Evolutionary conservation across 495 filamentous ascomycete genomes (phyloP).

Genomic region (Glonium stellatum): DNA sequence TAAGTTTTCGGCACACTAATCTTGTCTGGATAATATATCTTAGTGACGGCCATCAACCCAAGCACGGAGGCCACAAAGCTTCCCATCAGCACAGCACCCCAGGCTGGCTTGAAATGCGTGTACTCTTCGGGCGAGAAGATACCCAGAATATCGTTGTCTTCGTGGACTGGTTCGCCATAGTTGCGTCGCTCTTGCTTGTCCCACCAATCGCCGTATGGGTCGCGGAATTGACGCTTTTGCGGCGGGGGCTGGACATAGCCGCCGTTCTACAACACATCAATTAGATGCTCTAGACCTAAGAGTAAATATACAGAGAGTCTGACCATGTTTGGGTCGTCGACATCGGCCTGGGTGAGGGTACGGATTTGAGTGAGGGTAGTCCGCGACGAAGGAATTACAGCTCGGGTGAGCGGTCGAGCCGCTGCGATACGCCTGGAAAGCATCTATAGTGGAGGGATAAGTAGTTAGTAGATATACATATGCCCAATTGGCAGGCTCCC

Average conservation of each 20-base stretch:
- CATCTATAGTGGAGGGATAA: constrained; percentile 31
- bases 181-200: constrained; percentile 94
- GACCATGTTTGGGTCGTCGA: constrained; percentile 75
- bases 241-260: constrained; percentile 82
- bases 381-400: constrained; percentile 20
- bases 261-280: constrained; percentile 59
- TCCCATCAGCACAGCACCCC: constrained; percentile 66
- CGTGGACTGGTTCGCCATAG: constrained; percentile 90
- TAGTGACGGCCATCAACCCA: constrained; percentile 63
- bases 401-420: constrained; percentile 40
- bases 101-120: constrained; percentile 67
- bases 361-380: constrained; percentile 24
- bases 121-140: constrained; percentile 88
- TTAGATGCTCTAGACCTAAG: neutral
- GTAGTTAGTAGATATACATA: neutral
- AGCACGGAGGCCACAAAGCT: constrained; percentile 64
- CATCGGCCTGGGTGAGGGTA: constrained; percentile 44
- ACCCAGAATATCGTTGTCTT: constrained; percentile 93
- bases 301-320: constrained; percentile 10
- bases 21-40: constrained; percentile 77
- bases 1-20: constrained; percentile 70
- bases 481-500: constrained; percentile 2
- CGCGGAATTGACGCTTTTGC: constrained; percentile 79
- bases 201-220: constrained; percentile 94
- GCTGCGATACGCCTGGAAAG: constrained; percentile 39